phyloP scores from a whole-genome alignment of 2,329 filamentous ascomycete genomes.

The Fusarium clavum region DNA sequence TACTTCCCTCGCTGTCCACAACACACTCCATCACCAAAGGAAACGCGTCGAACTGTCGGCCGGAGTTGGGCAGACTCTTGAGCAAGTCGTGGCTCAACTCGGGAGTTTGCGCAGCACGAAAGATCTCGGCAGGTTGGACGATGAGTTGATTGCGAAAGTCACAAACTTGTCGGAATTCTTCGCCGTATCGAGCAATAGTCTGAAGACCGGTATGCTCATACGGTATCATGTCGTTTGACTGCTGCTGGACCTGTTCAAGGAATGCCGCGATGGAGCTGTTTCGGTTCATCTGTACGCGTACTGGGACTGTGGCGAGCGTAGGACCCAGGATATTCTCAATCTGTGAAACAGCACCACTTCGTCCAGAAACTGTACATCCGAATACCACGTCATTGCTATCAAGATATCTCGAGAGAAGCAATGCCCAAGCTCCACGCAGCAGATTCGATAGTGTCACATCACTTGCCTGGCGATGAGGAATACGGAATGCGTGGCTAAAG shows the following conservation, averaged over 20 bases:
- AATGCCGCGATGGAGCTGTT: neutral
- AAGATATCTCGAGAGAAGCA: conserved; percentile 58
- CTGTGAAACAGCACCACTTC: conserved; percentile 41
- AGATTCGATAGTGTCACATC: conserved; percentile 11
- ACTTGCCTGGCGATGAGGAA: neutral
- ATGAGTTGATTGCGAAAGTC: neutral
- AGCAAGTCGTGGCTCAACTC: neutral
- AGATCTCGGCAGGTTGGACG: neutral
- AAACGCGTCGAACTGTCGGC: too few relatives aligned
- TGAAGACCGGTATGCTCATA: neutral
- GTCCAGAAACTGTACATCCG: conserved; percentile 57
- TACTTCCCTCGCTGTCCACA: too few relatives aligned
- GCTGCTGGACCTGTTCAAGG: neutral
- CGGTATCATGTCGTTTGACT: neutral
- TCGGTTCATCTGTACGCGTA: neutral
- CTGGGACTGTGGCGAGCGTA: conserved; percentile 3
- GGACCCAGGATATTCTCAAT: conserved; percentile 36
- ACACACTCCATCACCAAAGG: too few relatives aligned
- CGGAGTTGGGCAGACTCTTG: neutral
- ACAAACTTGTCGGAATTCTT: neutral
- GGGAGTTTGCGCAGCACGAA: too few relatives aligned
- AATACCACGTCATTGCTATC: conserved; percentile 55
- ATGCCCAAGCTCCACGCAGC: conserved; percentile 59
- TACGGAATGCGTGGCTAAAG: neutral
- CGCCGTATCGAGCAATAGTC: neutral